Conservation (phyloP, 768 basidiomycete species). For the Tricholoma furcatifolium region DNA sequence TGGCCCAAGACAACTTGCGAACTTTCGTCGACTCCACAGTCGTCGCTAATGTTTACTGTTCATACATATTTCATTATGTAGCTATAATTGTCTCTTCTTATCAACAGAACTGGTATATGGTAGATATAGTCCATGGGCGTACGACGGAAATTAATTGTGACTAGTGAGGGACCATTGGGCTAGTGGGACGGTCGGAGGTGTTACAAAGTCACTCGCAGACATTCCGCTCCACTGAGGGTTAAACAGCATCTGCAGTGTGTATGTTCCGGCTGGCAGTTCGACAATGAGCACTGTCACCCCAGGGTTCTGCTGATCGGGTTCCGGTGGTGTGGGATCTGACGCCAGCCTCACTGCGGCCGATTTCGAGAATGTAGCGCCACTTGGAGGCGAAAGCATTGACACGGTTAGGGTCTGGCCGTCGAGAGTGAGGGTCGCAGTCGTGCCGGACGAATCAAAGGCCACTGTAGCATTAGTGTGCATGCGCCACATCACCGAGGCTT, state of each 20-base stretch:
- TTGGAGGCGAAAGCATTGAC: conserved; percentile 62
- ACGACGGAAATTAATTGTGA: conserved; percentile 49
- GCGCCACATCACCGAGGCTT: conserved; percentile 76
- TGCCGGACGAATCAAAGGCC: conserved; percentile 38
- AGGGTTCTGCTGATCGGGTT: conserved; percentile 69
- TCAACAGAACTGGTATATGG: background rate
- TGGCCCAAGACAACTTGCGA: too few species aligned
- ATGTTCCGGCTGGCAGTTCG: conserved; percentile 63
- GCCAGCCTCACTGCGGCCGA: conserved; percentile 52
- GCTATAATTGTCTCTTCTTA: too few species aligned
- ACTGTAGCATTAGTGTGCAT: conserved; percentile 96
- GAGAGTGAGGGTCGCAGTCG: conserved; percentile 73
- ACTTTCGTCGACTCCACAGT: too few species aligned
- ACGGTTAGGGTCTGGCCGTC: conserved; percentile 68
- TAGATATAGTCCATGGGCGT: conserved; percentile 10
- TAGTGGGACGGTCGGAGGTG: conserved; percentile 69
- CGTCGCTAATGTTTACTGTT: too few species aligned
- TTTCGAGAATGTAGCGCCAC: conserved; percentile 65
- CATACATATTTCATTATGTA: too few species aligned
- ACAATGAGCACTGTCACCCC: conserved; percentile 82
- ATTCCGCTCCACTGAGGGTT: conserved; percentile 87
- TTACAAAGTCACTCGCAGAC: conserved; percentile 55
- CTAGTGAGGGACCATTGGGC: conserved; percentile 77
- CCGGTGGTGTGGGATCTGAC: conserved; percentile 61
- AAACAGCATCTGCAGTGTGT: conserved; percentile 83